phyloP scores from a whole-genome alignment of 148 eudicot species.

The Chenopodium suecicum region DNA sequence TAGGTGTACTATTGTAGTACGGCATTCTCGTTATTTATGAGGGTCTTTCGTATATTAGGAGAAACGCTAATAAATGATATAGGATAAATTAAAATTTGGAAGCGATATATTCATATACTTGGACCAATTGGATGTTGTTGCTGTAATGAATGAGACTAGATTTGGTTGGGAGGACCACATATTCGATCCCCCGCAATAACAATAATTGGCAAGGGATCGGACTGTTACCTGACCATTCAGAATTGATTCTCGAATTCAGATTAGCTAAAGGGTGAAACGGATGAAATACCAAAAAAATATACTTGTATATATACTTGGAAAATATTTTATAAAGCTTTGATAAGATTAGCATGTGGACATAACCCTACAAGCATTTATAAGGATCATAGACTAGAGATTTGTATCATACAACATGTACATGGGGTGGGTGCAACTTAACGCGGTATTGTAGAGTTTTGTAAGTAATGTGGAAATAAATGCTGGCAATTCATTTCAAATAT shows the following conservation, averaged over 20 bases:
- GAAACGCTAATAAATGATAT: not conserved
- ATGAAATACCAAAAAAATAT: no score
- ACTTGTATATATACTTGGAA: no score
- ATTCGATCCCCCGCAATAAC: no score
- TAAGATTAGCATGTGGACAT: slow-evolving; percentile 10
- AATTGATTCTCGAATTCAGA: no score
- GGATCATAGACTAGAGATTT: not conserved
- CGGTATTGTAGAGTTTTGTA: not conserved
- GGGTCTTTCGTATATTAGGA: not conserved
- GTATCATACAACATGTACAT: not conserved
- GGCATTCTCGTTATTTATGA: not conserved
- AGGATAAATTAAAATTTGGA: not conserved
- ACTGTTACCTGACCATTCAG: no score
- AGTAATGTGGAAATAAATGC: not conserved
- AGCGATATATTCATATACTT: no score
- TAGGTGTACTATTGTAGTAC: not conserved
- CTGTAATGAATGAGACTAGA: no score
- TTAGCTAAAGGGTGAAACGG: no score
- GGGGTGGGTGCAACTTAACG: slow-evolving; percentile 6
- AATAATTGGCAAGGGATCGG: no score
- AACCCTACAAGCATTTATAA: slow-evolving; percentile 3
- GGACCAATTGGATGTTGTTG: no score
- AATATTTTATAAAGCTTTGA: no score
- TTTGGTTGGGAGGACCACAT: no score
- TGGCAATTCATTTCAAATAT: not conserved